Base-by-base conservation (phyloP, 345 rosid species). In the Dipteronia sinensis region DNA sequence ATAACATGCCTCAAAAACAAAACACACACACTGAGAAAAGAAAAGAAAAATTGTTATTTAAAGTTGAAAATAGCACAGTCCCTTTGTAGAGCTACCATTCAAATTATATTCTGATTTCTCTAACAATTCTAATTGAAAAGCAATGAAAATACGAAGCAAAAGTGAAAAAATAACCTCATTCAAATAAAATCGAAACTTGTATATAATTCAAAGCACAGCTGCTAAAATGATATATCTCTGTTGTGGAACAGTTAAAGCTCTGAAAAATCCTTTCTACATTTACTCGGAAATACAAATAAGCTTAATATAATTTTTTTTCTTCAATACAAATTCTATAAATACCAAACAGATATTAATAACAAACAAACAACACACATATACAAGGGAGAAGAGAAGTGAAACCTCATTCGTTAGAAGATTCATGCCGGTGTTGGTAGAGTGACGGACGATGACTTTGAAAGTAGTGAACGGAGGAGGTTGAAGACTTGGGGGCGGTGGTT, bases 341-440 rank as follows among this genome's bases (percentile, higher is more conserved):
- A 19, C 16, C 3, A 40, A 42, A 65, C 42, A 4, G 10, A 7
- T 15, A 31, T 0, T 17, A 67, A 67, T 11, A 38, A 67, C 22
- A 19, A 59, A 59, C 64, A 59, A 53, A 59, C 64, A 59, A n/a
- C 3, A 59, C 1, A n/a, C 25, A 20, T 58, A 22, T 19, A 58
- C 1, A n/a, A 16, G 8, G 9, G 13, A 4, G 31, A 2, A 2
- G n/a, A 53, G 58, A 13, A 53, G 27, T 62, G 58, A 62, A 58
- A 74, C 70, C 77, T 74, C 77, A 25, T 58, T 25, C 2, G 62
- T 49, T 74, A 46, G 77, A 74, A 46, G 77, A 74, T 74, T 74
- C 62, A 74, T 74, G 70, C 10, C n/a, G 44, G 51, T 20, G 44
- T 2, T 49, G 34, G 12, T 46, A 46, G 49, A 46, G 49, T 46